Percentiles rank a stretch among this genome's conserved stretches.
These are phyloP conservation scores for Nothophytophthora sp. DNA, from an alignment of 352 stramenopile genomes.

Conservation along the genomic window DNA sequence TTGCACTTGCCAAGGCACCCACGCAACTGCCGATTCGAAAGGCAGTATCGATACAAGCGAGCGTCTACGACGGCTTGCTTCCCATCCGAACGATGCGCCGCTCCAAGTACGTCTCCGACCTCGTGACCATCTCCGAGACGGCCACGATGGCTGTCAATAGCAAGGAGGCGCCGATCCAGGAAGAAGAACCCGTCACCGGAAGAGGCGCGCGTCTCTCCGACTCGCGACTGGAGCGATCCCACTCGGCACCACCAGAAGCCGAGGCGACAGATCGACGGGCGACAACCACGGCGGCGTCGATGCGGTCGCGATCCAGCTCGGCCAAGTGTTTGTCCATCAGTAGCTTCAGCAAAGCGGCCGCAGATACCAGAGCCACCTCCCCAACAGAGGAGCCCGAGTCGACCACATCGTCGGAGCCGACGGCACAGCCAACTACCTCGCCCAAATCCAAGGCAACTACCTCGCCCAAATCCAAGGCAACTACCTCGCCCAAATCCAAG, in stretches of 20 bases:
- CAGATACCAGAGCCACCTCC: conserved; percentile 7
- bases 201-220: conserved; percentile 1
- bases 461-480: too few relatives aligned
- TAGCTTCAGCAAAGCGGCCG: background rate
- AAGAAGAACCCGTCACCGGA: too few relatives aligned
- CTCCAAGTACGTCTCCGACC: conserved; percentile 53
- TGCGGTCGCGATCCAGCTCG: conserved; percentile 13
- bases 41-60: too few relatives aligned
- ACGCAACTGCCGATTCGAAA: too few relatives aligned
- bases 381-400: background rate
- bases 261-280: conserved; percentile 15
- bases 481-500: too few relatives aligned
- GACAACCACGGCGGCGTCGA: background rate
- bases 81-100: conserved; percentile 17
- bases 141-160: conserved; percentile 36
- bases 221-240: conserved; percentile 20
- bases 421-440: too few relatives aligned
- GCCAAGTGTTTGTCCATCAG: conserved; percentile 21
- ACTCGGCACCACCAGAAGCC: conserved; percentile 29
- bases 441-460: too few relatives aligned
- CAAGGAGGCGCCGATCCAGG: conserved; percentile 2
- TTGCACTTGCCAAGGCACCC: too few relatives aligned
- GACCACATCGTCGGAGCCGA: background rate
- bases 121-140: conserved; percentile 63
- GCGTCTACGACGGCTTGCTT: too few relatives aligned